Percentiles rank a stretch among this genome's conserved stretches.
Evolutionary conservation across 176 grass and related monocot genomes (phyloP).

Genomic region (Ensete ventricosum): DNA sequence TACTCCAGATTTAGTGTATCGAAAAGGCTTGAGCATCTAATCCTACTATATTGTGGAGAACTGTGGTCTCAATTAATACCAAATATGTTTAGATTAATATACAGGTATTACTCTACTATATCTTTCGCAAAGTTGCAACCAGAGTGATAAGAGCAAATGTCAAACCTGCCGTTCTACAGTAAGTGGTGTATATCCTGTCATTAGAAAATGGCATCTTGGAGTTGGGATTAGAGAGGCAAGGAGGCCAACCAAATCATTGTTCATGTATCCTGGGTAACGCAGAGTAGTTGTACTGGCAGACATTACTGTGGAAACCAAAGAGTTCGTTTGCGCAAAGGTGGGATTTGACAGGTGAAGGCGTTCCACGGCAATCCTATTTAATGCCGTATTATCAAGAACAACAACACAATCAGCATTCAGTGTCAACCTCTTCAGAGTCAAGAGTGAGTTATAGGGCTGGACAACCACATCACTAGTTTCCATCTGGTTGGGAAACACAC

Average conservation of each 20-base stretch:
- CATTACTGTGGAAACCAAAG: slow-evolving; percentile 93
- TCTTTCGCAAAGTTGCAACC: slow-evolving; percentile 9
- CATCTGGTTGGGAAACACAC: slow-evolving; percentile 97
- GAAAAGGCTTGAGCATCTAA: no score
- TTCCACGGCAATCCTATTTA: slow-evolving; percentile 89
- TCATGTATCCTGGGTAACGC: slow-evolving; percentile 97
- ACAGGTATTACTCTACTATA: neutral
- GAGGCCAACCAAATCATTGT: slow-evolving; percentile 91
- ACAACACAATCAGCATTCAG: slow-evolving; percentile 89
- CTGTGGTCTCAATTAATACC: no score
- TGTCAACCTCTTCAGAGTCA: slow-evolving; percentile 80
- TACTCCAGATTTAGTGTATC: no score
- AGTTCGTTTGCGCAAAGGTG: slow-evolving; percentile 95
- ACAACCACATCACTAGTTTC: slow-evolving; percentile 98
- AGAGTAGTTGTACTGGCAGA: slow-evolving; percentile 94
- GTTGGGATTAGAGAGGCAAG: slow-evolving; percentile 85
- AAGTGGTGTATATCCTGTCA: slow-evolving; percentile 94
- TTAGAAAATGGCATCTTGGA: slow-evolving; percentile 89
- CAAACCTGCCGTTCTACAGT: slow-evolving; percentile 91
- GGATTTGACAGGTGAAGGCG: slow-evolving; percentile 84
- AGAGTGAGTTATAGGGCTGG: slow-evolving; percentile 87
- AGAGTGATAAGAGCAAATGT: slow-evolving; percentile 3
- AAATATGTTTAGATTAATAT: slow-evolving; percentile 28
- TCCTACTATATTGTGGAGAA: no score
- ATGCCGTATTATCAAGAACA: slow-evolving; percentile 92